Percentiles rank a stretch among this genome's conserved stretches.
phyloP scores from a whole-genome alignment of 2,329 filamentous ascomycete species.

The Mariannaea sp. region DNA sequence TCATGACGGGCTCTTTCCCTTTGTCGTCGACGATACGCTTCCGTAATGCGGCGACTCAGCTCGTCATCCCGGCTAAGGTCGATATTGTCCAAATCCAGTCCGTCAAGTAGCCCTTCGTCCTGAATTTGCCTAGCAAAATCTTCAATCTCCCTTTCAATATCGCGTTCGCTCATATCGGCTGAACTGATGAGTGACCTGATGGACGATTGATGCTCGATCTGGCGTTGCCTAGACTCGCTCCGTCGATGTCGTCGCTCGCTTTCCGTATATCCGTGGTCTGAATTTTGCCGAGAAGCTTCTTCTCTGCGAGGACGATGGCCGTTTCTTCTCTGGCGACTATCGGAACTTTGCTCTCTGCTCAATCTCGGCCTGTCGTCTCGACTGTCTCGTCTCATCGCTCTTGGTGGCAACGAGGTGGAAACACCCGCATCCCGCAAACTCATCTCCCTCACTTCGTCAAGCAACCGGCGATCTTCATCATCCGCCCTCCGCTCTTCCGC shows the following conservation, averaged over 20 bases:
- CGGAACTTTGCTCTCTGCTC: conserved; percentile 39
- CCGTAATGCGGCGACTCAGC: conserved; percentile 86
- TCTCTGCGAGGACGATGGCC: conserved; percentile 34
- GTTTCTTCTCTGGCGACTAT: conserved; percentile 39
- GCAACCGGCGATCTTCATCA: conserved; percentile 69
- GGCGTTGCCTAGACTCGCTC: conserved; percentile 58
- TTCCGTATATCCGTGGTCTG: conserved; percentile 47
- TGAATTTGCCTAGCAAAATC: conserved; percentile 89
- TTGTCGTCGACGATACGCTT: conserved; percentile 81
- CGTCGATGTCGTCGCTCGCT: conserved; percentile 43
- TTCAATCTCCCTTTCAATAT: conserved; percentile 86
- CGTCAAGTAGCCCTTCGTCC: conserved; percentile 84
- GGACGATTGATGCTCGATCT: conserved; percentile 88
- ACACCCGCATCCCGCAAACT: conserved; percentile 72
- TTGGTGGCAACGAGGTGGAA: conserved; percentile 42
- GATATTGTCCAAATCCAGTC: conserved; percentile 85
- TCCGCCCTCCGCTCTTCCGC: conserved; percentile 59
- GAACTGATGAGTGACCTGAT: conserved; percentile 82
- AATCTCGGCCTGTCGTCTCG: conserved; percentile 41
- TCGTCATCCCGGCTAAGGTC: conserved; percentile 85
- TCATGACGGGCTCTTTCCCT: conserved; percentile 61
- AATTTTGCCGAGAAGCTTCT: conserved; percentile 34
- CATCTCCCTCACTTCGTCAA: conserved; percentile 73
- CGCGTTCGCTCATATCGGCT: conserved; percentile 74
- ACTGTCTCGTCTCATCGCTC: conserved; percentile 41